Evolutionary conservation across 345 rosid species (phyloP).

Genomic region (Theobroma cacao): DNA sequence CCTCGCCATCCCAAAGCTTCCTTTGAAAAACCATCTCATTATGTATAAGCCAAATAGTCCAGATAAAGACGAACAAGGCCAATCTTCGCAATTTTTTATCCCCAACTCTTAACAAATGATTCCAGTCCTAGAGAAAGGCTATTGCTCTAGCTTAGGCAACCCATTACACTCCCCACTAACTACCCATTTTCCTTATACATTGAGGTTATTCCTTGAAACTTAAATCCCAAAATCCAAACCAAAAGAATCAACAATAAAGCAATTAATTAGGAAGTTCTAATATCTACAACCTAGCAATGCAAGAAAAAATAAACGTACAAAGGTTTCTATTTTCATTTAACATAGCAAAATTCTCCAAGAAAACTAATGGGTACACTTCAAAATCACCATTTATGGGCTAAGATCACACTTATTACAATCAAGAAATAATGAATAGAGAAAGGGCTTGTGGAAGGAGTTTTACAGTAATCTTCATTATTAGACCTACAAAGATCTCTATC

Average conservation of each 20-base stretch:
- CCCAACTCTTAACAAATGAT: no score
- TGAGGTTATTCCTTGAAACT: background rate
- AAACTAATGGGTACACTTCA: background rate
- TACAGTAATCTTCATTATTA: conserved; percentile 79
- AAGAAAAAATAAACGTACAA: background rate
- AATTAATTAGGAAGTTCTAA: background rate
- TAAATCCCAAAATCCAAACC: background rate
- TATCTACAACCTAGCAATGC: background rate
- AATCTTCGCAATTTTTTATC: no score
- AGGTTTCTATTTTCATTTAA: background rate
- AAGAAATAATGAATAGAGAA: conserved; percentile 18
- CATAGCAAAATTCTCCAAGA: background rate
- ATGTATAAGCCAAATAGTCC: no score
- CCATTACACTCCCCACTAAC: no score
- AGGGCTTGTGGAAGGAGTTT: conserved; percentile 60
- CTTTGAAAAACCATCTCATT: no score
- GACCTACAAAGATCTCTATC: conserved; percentile 85
- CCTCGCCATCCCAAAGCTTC: no score
- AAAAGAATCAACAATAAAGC: background rate
- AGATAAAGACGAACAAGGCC: no score
- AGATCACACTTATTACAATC: background rate
- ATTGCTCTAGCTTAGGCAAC: no score
- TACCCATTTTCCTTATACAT: no score
- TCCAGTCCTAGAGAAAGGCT: no score
- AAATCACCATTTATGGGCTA: background rate